Conservation (phyloP, 2,329 filamentous ascomycete species). For the Parastagonospora avenae region DNA sequence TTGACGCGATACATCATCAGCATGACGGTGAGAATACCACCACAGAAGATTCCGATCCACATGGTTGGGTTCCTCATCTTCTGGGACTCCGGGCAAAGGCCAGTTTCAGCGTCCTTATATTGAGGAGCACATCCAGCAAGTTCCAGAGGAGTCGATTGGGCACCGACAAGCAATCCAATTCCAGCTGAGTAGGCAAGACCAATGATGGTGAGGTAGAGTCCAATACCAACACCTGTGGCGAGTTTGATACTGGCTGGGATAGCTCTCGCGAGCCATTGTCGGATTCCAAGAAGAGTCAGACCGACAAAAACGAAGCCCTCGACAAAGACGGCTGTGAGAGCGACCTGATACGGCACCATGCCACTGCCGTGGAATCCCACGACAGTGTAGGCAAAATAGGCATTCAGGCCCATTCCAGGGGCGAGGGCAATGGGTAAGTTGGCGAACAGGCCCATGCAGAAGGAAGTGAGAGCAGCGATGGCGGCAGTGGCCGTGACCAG, state of each 20-base stretch:
- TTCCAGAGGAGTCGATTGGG: conserved; percentile 69
- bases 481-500: conserved; percentile 84
- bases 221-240: conserved; percentile 83
- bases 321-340: conserved; percentile 84
- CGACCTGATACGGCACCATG: conserved; percentile 73
- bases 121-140: conserved; percentile 74
- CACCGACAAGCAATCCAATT: conserved; percentile 77
- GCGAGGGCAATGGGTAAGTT: conserved; percentile 79
- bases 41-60: conserved; percentile 90
- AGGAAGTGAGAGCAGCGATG: conserved; percentile 77
- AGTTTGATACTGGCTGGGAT: conserved; percentile 87
- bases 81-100: conserved; percentile 65
- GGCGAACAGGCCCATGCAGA: conserved; percentile 81
- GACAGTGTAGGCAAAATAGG: conserved; percentile 83
- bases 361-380: conserved; percentile 79
- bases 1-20: conserved; percentile 87
- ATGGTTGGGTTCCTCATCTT: conserved; percentile 85
- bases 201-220: conserved; percentile 78
- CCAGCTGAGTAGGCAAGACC: conserved; percentile 80
- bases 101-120: conserved; percentile 39
- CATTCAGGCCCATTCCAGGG: conserved; percentile 82
- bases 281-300: conserved; percentile 73
- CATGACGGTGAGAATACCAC: conserved; percentile 77
- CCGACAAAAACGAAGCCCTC: conserved; percentile 86
- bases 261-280: conserved; percentile 73